A percentile compares a stretch with the other conserved stretches of the same genome.
Conservation (phyloP, 768 basidiomycete species). For the Clitopilus hobsonii region DNA sequence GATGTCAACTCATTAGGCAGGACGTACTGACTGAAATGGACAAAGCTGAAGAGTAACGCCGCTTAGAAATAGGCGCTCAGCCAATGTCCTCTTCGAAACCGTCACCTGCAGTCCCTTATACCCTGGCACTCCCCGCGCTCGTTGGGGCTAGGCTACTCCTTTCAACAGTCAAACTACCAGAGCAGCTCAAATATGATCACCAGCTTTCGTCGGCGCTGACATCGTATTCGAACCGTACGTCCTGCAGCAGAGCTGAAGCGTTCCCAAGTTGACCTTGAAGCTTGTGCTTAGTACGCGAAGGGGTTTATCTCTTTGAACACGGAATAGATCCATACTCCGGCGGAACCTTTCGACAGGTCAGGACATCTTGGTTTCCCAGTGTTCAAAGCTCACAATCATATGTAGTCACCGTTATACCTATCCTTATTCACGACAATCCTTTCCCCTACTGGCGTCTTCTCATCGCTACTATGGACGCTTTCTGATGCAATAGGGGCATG, state of each 20-base stretch:
- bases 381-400: too few relatives aligned
- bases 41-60: neutral
- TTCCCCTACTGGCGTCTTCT: constrained; percentile 42
- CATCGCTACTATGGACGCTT: constrained; percentile 65
- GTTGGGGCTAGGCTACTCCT: constrained; percentile 48
- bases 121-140: constrained; percentile 33
- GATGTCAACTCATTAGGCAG: too few relatives aligned
- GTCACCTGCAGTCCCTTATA: neutral
- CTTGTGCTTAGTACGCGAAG: constrained; percentile 73
- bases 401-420: constrained; percentile 77
- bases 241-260: neutral
- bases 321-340: constrained; percentile 87
- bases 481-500: constrained; percentile 66
- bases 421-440: constrained; percentile 69
- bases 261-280: constrained; percentile 6
- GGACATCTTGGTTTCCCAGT: too few relatives aligned
- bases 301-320: constrained; percentile 73
- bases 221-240: constrained; percentile 71
- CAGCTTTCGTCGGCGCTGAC: constrained; percentile 81
- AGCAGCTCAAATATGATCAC: constrained; percentile 59
- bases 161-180: constrained; percentile 44
- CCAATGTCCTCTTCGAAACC: constrained; percentile 10
- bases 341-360: constrained; percentile 80
- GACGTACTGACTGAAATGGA: neutral
- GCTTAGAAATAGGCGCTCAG: neutral